These are phyloP conservation scores for Globisporangium carolinianum DNA, from an alignment of 352 stramenopile genomes.

Conservation along the genomic window DNA sequence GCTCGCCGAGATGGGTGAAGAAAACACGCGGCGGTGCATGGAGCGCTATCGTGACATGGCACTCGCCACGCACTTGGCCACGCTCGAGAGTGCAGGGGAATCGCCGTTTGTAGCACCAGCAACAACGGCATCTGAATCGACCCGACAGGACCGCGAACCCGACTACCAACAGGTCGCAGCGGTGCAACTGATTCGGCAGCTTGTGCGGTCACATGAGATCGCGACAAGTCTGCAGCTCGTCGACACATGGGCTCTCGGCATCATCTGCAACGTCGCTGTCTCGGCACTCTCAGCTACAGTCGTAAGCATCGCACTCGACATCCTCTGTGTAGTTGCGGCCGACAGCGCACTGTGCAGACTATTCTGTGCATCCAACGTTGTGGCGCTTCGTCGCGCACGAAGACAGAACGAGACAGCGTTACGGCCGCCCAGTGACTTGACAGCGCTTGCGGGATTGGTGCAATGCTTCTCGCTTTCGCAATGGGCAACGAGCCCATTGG, in stretches of 20 bases:
- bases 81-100: no score
- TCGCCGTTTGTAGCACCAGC: no score
- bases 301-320: slow-evolving; percentile 3
- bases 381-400: background rate
- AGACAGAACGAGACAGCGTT: background rate
- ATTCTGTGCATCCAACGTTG: background rate
- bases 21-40: background rate
- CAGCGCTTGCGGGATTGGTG: slow-evolving; percentile 2
- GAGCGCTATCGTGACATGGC: slow-evolving; percentile 1
- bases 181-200: slow-evolving; percentile 1
- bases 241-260: slow-evolving; percentile 8
- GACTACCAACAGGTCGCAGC: slow-evolving; percentile 2
- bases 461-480: slow-evolving; percentile 2
- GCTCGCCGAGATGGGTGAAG: slow-evolving; percentile 2
- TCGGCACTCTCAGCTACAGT: background rate
- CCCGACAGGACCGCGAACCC: background rate
- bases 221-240: slow-evolving; percentile 1
- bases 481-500: background rate
- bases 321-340: background rate
- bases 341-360: slow-evolving; percentile 5
- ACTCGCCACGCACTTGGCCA: no score
- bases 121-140: background rate
- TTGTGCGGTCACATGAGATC: slow-evolving; percentile 4
- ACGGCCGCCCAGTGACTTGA: background rate
- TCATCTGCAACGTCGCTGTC: slow-evolving; percentile 5